A percentile compares a stretch with the other conserved stretches of the same genome.
Evolutionary conservation across 1,284 basidiomycete genomes (phyloP).

Genomic region (Microbotryum intermedium): DNA sequence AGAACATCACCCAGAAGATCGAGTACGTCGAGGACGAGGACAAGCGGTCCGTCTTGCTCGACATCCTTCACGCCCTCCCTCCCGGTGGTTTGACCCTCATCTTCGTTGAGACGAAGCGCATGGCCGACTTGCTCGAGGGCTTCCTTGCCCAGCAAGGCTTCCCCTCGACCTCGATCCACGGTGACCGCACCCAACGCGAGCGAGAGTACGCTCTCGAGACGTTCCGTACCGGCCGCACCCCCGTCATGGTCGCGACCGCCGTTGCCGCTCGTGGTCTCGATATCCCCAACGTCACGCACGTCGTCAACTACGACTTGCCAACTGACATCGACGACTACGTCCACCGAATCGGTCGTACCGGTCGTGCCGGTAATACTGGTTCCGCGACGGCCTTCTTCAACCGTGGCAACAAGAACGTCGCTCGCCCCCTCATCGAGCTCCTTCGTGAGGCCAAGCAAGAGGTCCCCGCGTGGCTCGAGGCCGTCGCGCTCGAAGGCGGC

Average conservation of each 20-base stretch:
- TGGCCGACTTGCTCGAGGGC: slow-evolving; percentile 97
- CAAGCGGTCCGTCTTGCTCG: slow-evolving; percentile 93
- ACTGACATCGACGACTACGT: slow-evolving; percentile 98
- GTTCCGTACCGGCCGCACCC: slow-evolving; percentile 89
- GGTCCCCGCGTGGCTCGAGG: slow-evolving; percentile 84
- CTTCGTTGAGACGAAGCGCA: slow-evolving; percentile 98
- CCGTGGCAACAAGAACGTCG: slow-evolving; percentile 64
- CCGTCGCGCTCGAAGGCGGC: slow-evolving; percentile 68
- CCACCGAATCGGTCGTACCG: slow-evolving; percentile 96
- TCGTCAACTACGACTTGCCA: slow-evolving; percentile 97
- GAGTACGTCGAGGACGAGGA: slow-evolving; percentile 97
- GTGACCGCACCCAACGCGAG: slow-evolving; percentile 94
- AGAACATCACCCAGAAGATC: slow-evolving; percentile 98
- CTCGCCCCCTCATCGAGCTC: slow-evolving; percentile 81
- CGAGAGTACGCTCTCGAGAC: slow-evolving; percentile 91
- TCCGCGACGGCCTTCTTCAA: slow-evolving; percentile 57
- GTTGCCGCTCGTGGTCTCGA: slow-evolving; percentile 98
- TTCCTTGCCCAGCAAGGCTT: slow-evolving; percentile 80
- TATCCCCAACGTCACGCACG: slow-evolving; percentile 98
- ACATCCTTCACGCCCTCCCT: slow-evolving; percentile 66
- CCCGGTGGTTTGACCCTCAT: slow-evolving; percentile 75
- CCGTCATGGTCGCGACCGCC: slow-evolving; percentile 94
- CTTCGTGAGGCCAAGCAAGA: slow-evolving; percentile 96
- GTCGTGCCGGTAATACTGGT: slow-evolving; percentile 98
- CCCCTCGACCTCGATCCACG: slow-evolving; percentile 93